phyloP scores from a whole-genome alignment of 176 grass and related monocot genomes.

The Musa troglodytarum region DNA sequence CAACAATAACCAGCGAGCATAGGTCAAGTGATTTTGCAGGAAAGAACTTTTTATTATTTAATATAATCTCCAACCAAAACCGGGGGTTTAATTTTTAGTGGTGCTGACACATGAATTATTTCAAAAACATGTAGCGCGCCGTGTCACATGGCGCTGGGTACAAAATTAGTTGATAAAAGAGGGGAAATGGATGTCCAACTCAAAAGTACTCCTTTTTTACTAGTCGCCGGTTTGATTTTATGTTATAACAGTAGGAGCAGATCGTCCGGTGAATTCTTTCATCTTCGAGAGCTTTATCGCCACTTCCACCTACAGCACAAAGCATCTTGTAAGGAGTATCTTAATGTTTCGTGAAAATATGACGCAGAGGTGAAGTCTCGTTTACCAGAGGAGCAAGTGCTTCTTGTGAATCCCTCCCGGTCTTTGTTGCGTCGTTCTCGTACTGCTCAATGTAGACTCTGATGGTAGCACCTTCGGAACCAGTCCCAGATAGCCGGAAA shows the following conservation, averaged over 20 bases:
- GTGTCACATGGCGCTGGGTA: neutral
- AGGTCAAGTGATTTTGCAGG: no score
- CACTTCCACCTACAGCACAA: constrained; percentile 45
- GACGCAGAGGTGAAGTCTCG: neutral
- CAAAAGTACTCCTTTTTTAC: constrained; percentile 8
- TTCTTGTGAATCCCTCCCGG: constrained; percentile 68
- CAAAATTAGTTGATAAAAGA: constrained; percentile 18
- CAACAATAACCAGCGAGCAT: no score
- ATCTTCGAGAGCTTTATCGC: constrained; percentile 85
- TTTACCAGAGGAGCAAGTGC: constrained; percentile 82
- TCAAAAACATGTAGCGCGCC: neutral
- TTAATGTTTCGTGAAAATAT: no score
- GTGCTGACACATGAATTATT: neutral
- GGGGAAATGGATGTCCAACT: constrained; percentile 13
- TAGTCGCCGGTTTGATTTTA: constrained; percentile 27
- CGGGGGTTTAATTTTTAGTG: neutral
- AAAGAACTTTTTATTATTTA: no score
- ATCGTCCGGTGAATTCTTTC: constrained; percentile 72
- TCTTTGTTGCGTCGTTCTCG: constrained; percentile 77
- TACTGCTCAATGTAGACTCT: constrained; percentile 96
- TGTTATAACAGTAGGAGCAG: constrained; percentile 87
- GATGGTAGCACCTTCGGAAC: constrained; percentile 83
- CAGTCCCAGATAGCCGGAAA: constrained; percentile 92
- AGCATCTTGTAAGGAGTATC: neutral
- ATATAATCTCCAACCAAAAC: neutral